Base-by-base conservation (phyloP, 306 rosid genomes). In the Prosopis cineraria region DNA sequence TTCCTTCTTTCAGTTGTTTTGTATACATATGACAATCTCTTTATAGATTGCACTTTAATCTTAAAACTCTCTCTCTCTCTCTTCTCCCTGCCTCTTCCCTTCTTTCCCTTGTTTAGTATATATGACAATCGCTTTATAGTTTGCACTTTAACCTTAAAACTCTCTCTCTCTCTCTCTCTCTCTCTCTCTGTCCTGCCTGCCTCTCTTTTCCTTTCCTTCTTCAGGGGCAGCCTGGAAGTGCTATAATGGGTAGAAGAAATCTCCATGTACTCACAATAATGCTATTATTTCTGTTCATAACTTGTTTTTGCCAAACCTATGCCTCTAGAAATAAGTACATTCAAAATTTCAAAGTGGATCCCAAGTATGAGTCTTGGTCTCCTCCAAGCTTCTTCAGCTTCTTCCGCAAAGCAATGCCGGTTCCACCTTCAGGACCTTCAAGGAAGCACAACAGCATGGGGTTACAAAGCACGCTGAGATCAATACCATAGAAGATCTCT, bases 401-500 rank as follows among this genome's bases (percentile, higher is more conserved):
- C 69, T 76, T 90, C 63, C 98, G 96, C 3, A 94, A 90, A 81
- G 93, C 85, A 22, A 68, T 40, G 63, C 91, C 91, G 36, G 75
- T 91, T 19, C 97, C 98, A 7, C 44, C 44, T 40, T 40, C 44
- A 40, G 44, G 44, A 8, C 44, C 48, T 44, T 44, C 48, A 2
- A 27, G 77, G 85, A 76, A 85, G 80, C 96, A 91, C 86, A 91
- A 93, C 70, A 63, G n/a, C 76, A 69, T 91, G 73, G 91, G 94
- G 17, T 79, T 92, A 48, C 82, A 76, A 55, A 80, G 92, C 84
- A 88, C 92, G n/a, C 20, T 19, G 31, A 82, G 71, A n/a, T n/a
- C n/a, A 30, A 80, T 82, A 68, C 93, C 94, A 30, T 89, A 76
- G 79, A 78, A 65, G n/a, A 45, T 43, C 48, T 43, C 12, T 52